Evolutionary conservation across 179 eudicot genomes (phyloP).

Genomic region (Amaranthus tricolor): DNA sequence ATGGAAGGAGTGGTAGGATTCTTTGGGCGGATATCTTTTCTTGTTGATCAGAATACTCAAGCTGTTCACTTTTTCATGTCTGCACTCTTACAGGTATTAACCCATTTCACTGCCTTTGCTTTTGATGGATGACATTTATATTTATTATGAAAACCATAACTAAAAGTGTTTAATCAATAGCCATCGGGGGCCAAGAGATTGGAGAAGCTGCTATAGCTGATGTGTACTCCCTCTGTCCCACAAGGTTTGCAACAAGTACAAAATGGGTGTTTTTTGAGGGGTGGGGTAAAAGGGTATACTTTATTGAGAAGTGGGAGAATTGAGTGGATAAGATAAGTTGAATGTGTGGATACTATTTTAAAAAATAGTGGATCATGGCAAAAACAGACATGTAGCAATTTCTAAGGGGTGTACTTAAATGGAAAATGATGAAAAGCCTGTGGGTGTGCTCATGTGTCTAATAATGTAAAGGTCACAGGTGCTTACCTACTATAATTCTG

Average conservation of each 20-base stretch:
- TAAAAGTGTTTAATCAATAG: neutral
- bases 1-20: conserved; percentile 90
- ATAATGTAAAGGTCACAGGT: neutral
- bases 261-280: too few relatives aligned
- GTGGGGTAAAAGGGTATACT: too few relatives aligned
- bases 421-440: too few relatives aligned
- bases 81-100: conserved; percentile 85
- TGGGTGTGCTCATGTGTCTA: too few relatives aligned
- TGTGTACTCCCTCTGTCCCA: neutral
- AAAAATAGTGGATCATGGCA: too few relatives aligned
- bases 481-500: neutral
- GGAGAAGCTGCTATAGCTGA: neutral
- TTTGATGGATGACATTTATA: neutral
- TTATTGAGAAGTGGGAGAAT: too few relatives aligned
- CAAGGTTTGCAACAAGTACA: too few relatives aligned
- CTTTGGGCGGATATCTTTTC: conserved; percentile 81
- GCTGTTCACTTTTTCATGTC: conserved; percentile 91
- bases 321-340: too few relatives aligned
- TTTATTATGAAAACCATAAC: neutral
- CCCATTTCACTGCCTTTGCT: conserved; percentile 3
- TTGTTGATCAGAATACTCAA: conserved; percentile 92
- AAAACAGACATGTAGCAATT: too few relatives aligned
- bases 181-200: neutral
- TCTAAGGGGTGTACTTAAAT: too few relatives aligned
- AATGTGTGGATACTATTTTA: too few relatives aligned